phyloP scores from a whole-genome alignment of 805 yeast species.

The Allodekkera sacchari region DNA sequence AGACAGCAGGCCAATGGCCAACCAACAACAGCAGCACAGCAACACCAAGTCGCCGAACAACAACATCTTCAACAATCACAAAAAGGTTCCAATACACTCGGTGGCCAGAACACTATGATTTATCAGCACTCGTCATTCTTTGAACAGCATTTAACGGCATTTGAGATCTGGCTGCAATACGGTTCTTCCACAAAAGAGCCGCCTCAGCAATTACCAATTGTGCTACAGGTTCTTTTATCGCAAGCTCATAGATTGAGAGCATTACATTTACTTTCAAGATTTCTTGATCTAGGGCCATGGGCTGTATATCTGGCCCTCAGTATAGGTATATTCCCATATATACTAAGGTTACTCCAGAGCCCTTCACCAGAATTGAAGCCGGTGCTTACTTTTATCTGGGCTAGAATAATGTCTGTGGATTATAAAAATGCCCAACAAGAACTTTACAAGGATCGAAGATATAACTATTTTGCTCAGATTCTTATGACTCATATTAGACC shows the following conservation, averaged over 20 bases:
- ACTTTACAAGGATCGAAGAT: conserved; percentile 84
- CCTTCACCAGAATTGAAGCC: conserved; percentile 96
- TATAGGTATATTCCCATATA: conserved; percentile 94
- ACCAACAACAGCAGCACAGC: conserved; percentile 6
- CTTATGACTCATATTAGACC: conserved; percentile 37
- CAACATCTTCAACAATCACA: conserved; percentile 1
- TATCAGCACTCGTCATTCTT: conserved; percentile 91
- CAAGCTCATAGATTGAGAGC: conserved; percentile 94
- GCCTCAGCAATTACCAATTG: conserved; percentile 93
- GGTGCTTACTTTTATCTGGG: conserved; percentile 93
- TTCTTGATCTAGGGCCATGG: conserved; percentile 94
- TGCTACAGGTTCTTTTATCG: conserved; percentile 82
- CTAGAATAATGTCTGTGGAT: conserved; percentile 94
- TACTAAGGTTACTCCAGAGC: conserved; percentile 77
- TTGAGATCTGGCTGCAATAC: conserved; percentile 91
- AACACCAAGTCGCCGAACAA: neutral
- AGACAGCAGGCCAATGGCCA: neutral
- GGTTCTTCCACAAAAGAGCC: conserved; percentile 78
- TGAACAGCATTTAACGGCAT: conserved; percentile 93
- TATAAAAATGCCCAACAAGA: conserved; percentile 86
- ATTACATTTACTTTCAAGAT: conserved; percentile 70
- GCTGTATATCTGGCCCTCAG: conserved; percentile 90
- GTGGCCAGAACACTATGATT: conserved; percentile 25
- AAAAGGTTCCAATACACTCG: conserved; percentile 2
- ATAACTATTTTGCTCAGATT: conserved; percentile 76